Conservation (phyloP, 495 filamentous ascomycete species). For the Penicillium paxilli region DNA sequence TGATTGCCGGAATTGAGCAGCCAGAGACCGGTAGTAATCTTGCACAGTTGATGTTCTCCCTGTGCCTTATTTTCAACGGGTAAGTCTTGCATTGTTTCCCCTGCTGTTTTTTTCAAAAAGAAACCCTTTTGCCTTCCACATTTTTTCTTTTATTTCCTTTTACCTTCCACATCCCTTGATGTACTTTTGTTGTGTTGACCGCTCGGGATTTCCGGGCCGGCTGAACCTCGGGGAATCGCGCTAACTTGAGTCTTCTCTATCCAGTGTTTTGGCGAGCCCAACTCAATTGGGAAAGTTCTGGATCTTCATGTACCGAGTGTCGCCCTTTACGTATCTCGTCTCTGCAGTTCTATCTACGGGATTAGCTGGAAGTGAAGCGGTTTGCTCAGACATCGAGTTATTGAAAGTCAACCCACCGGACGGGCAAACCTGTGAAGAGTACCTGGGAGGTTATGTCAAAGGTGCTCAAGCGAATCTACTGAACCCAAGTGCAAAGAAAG, state of each 20-base stretch:
- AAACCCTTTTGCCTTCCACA: no score
- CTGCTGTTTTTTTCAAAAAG: no score
- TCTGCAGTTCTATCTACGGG: constrained; percentile 61
- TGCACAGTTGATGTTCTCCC: constrained; percentile 64
- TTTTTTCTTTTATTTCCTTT: no score
- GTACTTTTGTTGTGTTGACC: no score
- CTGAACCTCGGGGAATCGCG: not conserved
- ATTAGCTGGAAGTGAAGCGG: constrained; percentile 57
- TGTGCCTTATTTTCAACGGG: constrained; percentile 70
- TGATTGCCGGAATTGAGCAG: constrained; percentile 66
- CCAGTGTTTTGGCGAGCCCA: constrained; percentile 67
- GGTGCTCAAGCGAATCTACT: constrained; percentile 52
- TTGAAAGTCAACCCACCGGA: constrained; percentile 53
- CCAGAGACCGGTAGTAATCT: constrained; percentile 67
- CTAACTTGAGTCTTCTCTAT: constrained; percentile 18
- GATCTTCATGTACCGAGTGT: constrained; percentile 83
- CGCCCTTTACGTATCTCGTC: constrained; percentile 73
- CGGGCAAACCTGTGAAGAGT: constrained; percentile 56
- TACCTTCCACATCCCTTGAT: not conserved
- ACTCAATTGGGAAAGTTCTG: constrained; percentile 67
- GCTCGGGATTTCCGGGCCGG: not conserved
- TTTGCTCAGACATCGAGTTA: constrained; percentile 63
- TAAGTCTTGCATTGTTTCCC: constrained; percentile 18
- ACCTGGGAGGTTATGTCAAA: constrained; percentile 53
- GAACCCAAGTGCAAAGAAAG: constrained; percentile 45